Percentiles rank a stretch among this genome's conserved stretches.
Conservation (phyloP, 768 basidiomycete genomes). For the Gelatoporia subvermispora region DNA sequence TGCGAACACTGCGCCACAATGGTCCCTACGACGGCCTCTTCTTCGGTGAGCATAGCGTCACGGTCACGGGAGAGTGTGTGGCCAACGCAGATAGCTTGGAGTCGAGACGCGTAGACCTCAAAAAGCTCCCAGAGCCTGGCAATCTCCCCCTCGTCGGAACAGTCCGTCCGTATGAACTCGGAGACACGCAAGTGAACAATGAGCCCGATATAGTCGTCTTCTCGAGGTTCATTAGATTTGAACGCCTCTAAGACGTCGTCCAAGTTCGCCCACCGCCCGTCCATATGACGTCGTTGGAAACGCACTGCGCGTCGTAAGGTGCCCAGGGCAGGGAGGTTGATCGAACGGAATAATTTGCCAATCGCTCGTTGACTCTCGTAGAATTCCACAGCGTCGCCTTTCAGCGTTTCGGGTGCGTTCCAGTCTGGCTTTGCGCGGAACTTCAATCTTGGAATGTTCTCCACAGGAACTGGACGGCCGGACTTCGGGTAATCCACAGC, state of each 20-base stretch:
- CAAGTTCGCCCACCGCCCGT: not conserved
- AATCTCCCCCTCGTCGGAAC: slow-evolving; percentile 4
- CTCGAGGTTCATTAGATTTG: not conserved
- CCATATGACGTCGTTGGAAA: slow-evolving; percentile 16
- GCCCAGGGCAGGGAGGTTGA: slow-evolving; percentile 43
- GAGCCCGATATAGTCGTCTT: slow-evolving; percentile 6
- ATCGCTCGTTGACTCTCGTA: slow-evolving; percentile 50
- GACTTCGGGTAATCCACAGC: slow-evolving; percentile 69
- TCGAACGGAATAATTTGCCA: slow-evolving; percentile 56
- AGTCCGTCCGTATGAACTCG: slow-evolving; percentile 15
- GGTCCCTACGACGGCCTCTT: slow-evolving; percentile 62
- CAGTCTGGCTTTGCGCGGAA: slow-evolving; percentile 49
- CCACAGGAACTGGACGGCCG: slow-evolving; percentile 26
- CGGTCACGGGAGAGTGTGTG: slow-evolving; percentile 43
- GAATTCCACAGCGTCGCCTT: slow-evolving; percentile 8
- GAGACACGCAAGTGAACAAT: slow-evolving; percentile 17
- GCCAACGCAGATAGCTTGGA: slow-evolving; percentile 43
- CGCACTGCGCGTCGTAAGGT: slow-evolving; percentile 10
- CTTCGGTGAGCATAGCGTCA: slow-evolving; percentile 47
- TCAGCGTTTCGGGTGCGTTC: slow-evolving; percentile 57
- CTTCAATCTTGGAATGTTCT: slow-evolving; percentile 40
- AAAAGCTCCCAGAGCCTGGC: slow-evolving; percentile 17
- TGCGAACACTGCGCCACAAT: slow-evolving; percentile 62
- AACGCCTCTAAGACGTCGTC: slow-evolving; percentile 24
- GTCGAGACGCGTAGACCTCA: slow-evolving; percentile 37